These are phyloP conservation scores for Geranomyces variabilis DNA, from an alignment of 192 early-diverging fungal genomes.

Conservation along the genomic window DNA sequence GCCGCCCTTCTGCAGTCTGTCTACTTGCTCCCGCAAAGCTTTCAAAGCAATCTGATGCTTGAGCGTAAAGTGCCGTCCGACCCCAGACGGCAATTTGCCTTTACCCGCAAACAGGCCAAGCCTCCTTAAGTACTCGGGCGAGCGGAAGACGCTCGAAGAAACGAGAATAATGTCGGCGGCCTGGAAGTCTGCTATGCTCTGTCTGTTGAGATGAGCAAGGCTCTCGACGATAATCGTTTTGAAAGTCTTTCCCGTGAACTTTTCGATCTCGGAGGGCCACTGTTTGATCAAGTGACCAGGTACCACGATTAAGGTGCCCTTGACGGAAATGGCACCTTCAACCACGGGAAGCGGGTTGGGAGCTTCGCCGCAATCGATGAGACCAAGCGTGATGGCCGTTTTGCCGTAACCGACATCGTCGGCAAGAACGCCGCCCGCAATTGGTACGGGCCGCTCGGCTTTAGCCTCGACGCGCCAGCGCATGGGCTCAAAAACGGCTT, in stretches of 20 bases:
- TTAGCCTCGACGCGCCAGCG: constrained; percentile 46
- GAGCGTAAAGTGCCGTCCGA: constrained; percentile 42
- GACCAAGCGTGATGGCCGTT: constrained; percentile 51
- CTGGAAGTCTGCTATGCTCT: constrained; percentile 40
- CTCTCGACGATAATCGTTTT: constrained; percentile 35
- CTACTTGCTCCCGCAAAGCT: constrained; percentile 27
- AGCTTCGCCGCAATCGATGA: constrained; percentile 37
- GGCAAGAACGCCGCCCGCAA: constrained; percentile 52
- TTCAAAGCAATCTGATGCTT: constrained; percentile 38
- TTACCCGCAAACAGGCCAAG: constrained; percentile 37
- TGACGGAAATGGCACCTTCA: constrained; percentile 36
- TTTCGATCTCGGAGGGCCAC: constrained; percentile 52
- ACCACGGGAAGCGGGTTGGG: constrained; percentile 5
- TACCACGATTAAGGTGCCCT: constrained; percentile 49
- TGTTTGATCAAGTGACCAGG: constrained; percentile 49
- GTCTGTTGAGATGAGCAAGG: constrained; percentile 41
- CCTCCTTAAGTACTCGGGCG: constrained; percentile 41
- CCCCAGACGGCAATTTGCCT: constrained; percentile 34
- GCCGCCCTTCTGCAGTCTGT: constrained; percentile 25
- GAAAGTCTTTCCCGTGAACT: constrained; percentile 40
- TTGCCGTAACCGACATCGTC: constrained; percentile 57
- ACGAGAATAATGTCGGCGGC: constrained; percentile 48
- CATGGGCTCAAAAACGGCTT: constrained; percentile 41
- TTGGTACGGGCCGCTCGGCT: constrained; percentile 35
- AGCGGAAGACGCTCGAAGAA: constrained; percentile 35